Conservation (phyloP, 495 filamentous ascomycete genomes). For the Cenococcum geophilum region DNA sequence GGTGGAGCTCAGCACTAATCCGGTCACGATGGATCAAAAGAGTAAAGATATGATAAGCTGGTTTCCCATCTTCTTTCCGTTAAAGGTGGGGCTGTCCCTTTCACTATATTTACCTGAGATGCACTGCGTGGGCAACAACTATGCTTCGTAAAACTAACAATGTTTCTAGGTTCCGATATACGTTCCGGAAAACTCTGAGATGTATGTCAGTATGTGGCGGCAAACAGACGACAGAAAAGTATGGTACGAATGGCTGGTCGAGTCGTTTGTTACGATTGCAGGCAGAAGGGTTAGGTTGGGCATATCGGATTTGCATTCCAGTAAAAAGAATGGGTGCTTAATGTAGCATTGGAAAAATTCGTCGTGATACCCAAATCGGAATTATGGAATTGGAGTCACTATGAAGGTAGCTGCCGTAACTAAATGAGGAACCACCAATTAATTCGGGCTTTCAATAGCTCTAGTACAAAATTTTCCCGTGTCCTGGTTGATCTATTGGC, state of each 20-base stretch:
- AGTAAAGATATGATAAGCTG: slow-evolving; percentile 96
- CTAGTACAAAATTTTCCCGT: too few relatives aligned
- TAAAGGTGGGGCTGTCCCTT: slow-evolving; percentile 62
- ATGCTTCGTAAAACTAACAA: slow-evolving; percentile 16
- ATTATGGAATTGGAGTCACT: not conserved
- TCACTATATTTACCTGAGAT: not conserved
- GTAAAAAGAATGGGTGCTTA: slow-evolving; percentile 82
- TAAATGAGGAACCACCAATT: too few relatives aligned
- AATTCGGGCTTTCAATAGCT: too few relatives aligned
- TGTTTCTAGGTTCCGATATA: slow-evolving; percentile 69
- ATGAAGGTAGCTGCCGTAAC: too few relatives aligned
- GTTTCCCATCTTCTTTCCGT: slow-evolving; percentile 97
- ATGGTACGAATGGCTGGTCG: slow-evolving; percentile 98
- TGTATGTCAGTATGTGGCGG: slow-evolving; percentile 89
- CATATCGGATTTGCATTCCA: slow-evolving; percentile 78
- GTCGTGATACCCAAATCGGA: slow-evolving; percentile 1
- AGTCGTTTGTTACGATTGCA: slow-evolving; percentile 61
- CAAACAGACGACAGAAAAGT: slow-evolving; percentile 92
- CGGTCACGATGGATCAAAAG: slow-evolving; percentile 85
- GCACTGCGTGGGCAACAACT: not conserved
- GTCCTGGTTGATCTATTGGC: too few relatives aligned
- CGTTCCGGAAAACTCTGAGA: slow-evolving; percentile 72
- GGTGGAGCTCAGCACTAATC: slow-evolving; percentile 86
- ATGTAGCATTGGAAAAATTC: slow-evolving; percentile 51
- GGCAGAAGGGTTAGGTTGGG: slow-evolving; percentile 66